Percentiles rank a stretch among this genome's conserved stretches.
These are phyloP conservation scores for Candida coquimbonensis DNA, from an alignment of 805 yeast genomes.

Conservation along the genomic window DNA sequence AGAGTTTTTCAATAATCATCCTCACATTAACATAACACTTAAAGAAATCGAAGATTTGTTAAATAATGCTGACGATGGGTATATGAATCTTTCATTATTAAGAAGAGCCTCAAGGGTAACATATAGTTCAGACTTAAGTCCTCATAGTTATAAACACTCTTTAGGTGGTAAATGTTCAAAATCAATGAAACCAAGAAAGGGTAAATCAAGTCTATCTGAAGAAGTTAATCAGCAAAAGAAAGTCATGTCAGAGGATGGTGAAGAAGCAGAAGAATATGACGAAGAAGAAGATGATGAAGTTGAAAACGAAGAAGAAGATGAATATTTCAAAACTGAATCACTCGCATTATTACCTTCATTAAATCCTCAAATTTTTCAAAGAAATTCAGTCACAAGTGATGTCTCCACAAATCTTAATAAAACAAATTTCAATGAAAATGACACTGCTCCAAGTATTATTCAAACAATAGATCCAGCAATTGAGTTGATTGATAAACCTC, in stretches of 20 bases:
- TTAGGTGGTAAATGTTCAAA: neutral
- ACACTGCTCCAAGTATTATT: no score
- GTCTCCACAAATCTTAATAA: neutral
- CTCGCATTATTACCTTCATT: no score
- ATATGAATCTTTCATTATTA: slow-evolving; percentile 47
- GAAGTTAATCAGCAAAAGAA: slow-evolving; percentile 8
- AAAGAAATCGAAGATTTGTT: slow-evolving; percentile 49
- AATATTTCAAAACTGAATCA: neutral
- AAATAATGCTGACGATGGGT: slow-evolving; percentile 60
- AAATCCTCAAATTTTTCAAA: slow-evolving; percentile 3
- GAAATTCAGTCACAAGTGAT: neutral
- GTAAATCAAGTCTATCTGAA: slow-evolving; percentile 12
- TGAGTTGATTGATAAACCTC: neutral
- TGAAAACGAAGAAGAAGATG: slow-evolving; percentile 1
- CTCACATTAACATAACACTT: slow-evolving; percentile 26
- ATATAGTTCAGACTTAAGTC: neutral
- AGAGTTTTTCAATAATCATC: slow-evolving; percentile 20
- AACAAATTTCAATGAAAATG: no score
- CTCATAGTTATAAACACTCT: slow-evolving; percentile 6
- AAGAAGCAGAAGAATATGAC: slow-evolving; percentile 5
- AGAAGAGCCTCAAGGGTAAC: slow-evolving; percentile 37
- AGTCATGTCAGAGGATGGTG: slow-evolving; percentile 22
- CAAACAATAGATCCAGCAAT: neutral
- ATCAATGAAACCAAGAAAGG: neutral
- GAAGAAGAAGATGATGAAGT: slow-evolving; percentile 4